Evolutionary conservation across 2,329 filamentous ascomycete species (phyloP).

Genomic region (Achaetomium macrosporum): DNA sequence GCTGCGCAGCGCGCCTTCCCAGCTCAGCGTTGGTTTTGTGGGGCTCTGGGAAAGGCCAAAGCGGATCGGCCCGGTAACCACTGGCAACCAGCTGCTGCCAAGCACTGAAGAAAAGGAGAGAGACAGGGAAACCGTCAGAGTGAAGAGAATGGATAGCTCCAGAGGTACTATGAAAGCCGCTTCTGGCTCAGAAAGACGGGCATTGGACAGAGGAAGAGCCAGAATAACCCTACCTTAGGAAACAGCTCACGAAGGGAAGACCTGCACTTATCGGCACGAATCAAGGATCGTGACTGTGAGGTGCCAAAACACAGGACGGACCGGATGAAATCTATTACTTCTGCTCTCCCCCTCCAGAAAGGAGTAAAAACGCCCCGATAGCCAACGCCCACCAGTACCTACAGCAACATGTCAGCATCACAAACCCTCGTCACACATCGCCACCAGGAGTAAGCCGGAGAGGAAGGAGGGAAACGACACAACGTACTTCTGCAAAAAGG

Average conservation of each 20-base stretch:
- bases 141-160: neutral
- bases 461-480: neutral
- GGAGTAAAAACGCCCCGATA: conserved; percentile 46
- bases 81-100: conserved; percentile 24
- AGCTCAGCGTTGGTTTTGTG: conserved; percentile 16
- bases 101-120: neutral
- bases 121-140: neutral
- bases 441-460: neutral
- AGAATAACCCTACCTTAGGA: no score
- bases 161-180: neutral
- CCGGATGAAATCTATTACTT: conserved; percentile 37
- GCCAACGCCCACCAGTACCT: conserved; percentile 64
- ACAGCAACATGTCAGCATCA: neutral
- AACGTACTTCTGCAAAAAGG: conserved; percentile 59
- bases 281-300: neutral
- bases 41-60: conserved; percentile 13
- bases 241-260: no score
- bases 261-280: no score
- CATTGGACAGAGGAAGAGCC: neutral
- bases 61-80: conserved; percentile 16
- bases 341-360: conserved; percentile 44
- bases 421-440: neutral
- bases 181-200: no score
- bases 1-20: conserved; percentile 2
- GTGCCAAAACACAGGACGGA: conserved; percentile 1